Percentiles rank a stretch among this genome's conserved stretches.
Evolutionary conservation across 768 basidiomycete genomes (phyloP).

Genomic region (Pleurotus cornucopiae): DNA sequence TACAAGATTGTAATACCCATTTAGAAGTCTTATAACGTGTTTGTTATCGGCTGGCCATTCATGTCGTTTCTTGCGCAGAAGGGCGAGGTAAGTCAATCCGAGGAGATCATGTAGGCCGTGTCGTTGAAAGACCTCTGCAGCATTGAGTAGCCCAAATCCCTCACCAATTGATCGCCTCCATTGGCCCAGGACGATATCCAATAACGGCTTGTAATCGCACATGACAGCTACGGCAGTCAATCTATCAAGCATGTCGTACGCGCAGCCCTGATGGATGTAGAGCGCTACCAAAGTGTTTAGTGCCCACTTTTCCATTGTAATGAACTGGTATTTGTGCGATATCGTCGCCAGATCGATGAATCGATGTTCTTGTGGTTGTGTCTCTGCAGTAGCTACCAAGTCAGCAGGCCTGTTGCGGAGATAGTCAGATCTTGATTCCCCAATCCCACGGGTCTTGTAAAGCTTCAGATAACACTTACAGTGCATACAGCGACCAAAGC

Average conservation of each 20-base stretch:
- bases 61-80: slow-evolving; percentile 47
- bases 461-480: slow-evolving; percentile 24
- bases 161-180: slow-evolving; percentile 48
- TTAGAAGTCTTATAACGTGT: slow-evolving; percentile 49
- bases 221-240: slow-evolving; percentile 50
- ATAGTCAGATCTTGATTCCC: neutral
- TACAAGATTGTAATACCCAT: slow-evolving; percentile 47
- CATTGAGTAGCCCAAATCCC: slow-evolving; percentile 38
- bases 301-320: slow-evolving; percentile 7
- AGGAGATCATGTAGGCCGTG: slow-evolving; percentile 40
- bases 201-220: slow-evolving; percentile 41
- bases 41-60: slow-evolving; percentile 42
- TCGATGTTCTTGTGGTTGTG: neutral
- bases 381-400: neutral
- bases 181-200: slow-evolving; percentile 33
- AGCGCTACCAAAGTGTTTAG: slow-evolving; percentile 1
- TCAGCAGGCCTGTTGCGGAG: neutral
- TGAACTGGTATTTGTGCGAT: slow-evolving; percentile 11
- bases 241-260: neutral
- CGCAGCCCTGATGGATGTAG: neutral
- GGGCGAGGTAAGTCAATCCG: slow-evolving; percentile 47
- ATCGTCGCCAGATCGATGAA: slow-evolving; percentile 11
- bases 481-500: slow-evolving; percentile 32
- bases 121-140: slow-evolving; percentile 43
- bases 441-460: too few species aligned